Evolutionary conservation across 345 rosid species (phyloP).

Genomic region (Eucalyptus curtisii): DNA sequence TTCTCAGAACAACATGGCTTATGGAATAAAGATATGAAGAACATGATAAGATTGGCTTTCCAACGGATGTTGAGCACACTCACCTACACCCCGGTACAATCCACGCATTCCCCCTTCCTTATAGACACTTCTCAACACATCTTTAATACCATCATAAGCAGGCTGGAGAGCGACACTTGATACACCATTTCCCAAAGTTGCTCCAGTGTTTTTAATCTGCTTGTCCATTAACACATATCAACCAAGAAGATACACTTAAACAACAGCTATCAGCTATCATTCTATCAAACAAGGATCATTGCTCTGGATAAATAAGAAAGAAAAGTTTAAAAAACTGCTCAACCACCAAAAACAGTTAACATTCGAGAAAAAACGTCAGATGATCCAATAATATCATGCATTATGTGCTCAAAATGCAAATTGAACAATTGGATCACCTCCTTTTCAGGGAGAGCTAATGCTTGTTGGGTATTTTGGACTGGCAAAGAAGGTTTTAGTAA

Average conservation of each 20-base stretch:
- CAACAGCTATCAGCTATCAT: neutral
- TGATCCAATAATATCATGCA: neutral
- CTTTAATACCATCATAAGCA: constrained; percentile 60
- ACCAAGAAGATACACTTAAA: neutral
- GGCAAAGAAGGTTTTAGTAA: neutral
- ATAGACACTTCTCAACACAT: constrained; percentile 63
- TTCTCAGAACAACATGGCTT: neutral
- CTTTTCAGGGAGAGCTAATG: too few relatives aligned
- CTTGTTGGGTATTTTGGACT: too few relatives aligned
- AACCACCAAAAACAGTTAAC: neutral
- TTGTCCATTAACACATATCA: neutral
- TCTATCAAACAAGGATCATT: neutral
- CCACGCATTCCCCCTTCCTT: constrained; percentile 79
- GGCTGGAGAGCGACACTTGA: constrained; percentile 33
- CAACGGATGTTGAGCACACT: neutral
- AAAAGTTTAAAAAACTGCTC: neutral
- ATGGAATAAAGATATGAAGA: neutral
- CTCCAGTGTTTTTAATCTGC: constrained; percentile 45
- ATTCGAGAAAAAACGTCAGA: neutral
- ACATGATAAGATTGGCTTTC: neutral
- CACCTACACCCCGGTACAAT: constrained; percentile 86
- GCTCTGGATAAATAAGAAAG: neutral
- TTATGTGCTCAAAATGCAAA: neutral
- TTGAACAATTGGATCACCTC: too few relatives aligned
- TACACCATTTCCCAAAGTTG: constrained; percentile 17